Evolutionary conservation across 2,329 filamentous ascomycete species (phyloP).

Genomic region (Beauveria rudraprayagi): DNA sequence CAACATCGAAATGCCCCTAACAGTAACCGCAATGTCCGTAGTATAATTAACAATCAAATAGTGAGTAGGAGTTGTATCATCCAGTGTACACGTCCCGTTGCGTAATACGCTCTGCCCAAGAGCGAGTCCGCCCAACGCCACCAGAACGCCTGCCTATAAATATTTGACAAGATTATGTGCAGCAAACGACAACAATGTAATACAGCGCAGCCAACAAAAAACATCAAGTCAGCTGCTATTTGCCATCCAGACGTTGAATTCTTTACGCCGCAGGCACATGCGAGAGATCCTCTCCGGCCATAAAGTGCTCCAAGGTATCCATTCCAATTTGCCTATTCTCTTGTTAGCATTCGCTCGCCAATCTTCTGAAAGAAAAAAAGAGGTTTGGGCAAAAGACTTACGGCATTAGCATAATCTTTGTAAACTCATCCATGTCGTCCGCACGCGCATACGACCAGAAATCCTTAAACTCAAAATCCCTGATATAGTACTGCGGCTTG

Average conservation of each 20-base stretch:
- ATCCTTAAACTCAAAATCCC: slow-evolving; percentile 27
- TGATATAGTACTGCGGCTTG: slow-evolving; percentile 29
- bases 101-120: background rate
- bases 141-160: too few relatives aligned
- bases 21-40: too few relatives aligned
- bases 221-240: background rate
- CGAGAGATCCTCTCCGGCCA: slow-evolving; percentile 21
- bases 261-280: background rate
- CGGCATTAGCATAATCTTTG: slow-evolving; percentile 29
- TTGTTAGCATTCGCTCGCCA: background rate
- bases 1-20: too few relatives aligned
- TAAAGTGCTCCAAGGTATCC: slow-evolving; percentile 29
- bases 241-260: background rate
- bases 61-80: too few relatives aligned
- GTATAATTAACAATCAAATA: too few relatives aligned
- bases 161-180: background rate
- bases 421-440: slow-evolving; percentile 33
- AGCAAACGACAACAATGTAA: background rate
- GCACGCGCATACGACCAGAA: slow-evolving; percentile 29
- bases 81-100: too few relatives aligned
- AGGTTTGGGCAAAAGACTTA: slow-evolving; percentile 18
- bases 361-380: background rate
- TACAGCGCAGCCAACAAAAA: background rate
- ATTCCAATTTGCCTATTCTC: slow-evolving; percentile 25
- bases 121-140: background rate